These are phyloP conservation scores for Eurotiales sp. DNA, from an alignment of 2,329 filamentous ascomycete genomes.

Conservation along the genomic window DNA sequence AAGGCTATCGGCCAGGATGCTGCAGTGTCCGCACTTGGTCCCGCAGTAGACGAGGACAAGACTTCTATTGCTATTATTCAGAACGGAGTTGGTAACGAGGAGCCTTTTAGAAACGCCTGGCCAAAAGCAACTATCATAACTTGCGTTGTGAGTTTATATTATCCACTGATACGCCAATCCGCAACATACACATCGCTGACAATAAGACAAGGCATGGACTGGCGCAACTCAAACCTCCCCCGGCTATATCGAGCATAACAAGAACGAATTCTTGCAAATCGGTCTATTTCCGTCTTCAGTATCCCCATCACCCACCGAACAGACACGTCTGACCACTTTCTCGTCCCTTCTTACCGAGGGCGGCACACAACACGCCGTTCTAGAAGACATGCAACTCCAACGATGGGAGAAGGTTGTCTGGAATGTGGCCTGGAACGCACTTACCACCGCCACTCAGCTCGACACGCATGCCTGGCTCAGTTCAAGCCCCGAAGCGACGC, in stretches of 20 bases:
- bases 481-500: conserved; percentile 37
- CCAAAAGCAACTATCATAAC: conserved; percentile 32
- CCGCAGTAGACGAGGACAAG: conserved; percentile 32
- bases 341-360: conserved; percentile 39
- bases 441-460: conserved; percentile 41
- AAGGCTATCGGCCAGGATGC: conserved; percentile 41
- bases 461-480: conserved; percentile 42
- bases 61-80: conserved; percentile 40
- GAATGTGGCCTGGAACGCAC: conserved; percentile 41
- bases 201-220: conserved; percentile 45
- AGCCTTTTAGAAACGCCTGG: conserved; percentile 32
- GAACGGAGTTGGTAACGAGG: conserved; percentile 42
- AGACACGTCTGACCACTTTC: conserved; percentile 39
- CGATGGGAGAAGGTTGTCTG: conserved; percentile 43
- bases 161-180: too few species aligned
- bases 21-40: conserved; percentile 32
- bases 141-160: conserved; percentile 39
- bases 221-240: conserved; percentile 50
- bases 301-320: conserved; percentile 29
- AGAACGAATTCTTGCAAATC: conserved; percentile 54
- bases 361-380: conserved; percentile 35
- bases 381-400: conserved; percentile 34
- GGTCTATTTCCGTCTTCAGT: conserved; percentile 47
- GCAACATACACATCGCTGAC: background rate
- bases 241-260: conserved; percentile 49